A percentile compares a stretch with the other conserved stretches of the same genome.
Conservation (phyloP, 805 yeast genomes). For the Candida nonsorbophila region DNA sequence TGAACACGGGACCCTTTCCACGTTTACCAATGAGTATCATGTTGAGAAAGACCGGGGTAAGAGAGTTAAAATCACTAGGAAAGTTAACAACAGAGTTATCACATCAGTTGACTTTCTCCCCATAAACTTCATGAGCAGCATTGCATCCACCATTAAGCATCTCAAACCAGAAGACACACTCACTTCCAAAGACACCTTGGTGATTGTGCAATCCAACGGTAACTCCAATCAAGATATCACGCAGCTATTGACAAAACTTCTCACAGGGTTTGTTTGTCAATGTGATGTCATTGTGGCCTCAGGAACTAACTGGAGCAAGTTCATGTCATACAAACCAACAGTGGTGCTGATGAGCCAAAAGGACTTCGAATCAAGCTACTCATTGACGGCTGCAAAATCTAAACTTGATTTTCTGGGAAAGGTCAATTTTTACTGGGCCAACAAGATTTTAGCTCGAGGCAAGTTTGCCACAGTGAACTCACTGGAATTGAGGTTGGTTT, state of each 20-base stretch:
- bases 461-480: conserved; percentile 33
- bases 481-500: conserved; percentile 30
- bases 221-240: conserved; percentile 17
- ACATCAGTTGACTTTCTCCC: conserved; percentile 37
- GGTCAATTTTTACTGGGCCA: conserved; percentile 28
- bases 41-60: conserved; percentile 32
- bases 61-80: conserved; percentile 20
- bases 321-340: conserved; percentile 18
- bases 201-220: conserved; percentile 13
- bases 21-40: conserved; percentile 25
- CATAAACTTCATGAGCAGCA: conserved; percentile 46
- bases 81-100: conserved; percentile 7
- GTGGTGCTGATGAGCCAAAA: conserved; percentile 16
- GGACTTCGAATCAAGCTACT: conserved; percentile 1
- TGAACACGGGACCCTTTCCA: conserved; percentile 1
- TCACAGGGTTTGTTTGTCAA: conserved; percentile 34
- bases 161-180: conserved; percentile 22
- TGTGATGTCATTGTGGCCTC: conserved; percentile 16
- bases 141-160: conserved; percentile 47
- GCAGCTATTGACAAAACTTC: conserved; percentile 29
- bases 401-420: conserved; percentile 8
- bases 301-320: conserved; percentile 6
- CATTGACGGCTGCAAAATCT: neutral
- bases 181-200: conserved; percentile 14
- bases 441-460: conserved; percentile 44